Base-by-base conservation (phyloP, 176 grass and related monocot species). In the Triticum timopheevii region DNA sequence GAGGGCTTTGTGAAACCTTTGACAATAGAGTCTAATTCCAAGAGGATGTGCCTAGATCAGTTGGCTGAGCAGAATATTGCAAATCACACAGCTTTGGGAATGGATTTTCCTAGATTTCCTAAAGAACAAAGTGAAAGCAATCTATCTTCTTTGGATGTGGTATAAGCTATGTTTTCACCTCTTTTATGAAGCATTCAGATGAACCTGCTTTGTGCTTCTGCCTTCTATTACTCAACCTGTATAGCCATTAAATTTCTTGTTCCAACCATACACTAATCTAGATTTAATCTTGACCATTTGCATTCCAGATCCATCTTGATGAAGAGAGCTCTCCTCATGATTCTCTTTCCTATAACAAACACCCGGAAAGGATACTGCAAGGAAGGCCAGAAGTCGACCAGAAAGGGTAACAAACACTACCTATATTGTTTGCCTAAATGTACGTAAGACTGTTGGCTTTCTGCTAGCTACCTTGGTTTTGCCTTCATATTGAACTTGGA, bases 1-100 rank as follows among this genome's bases (percentile, higher is more conserved):
- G 80, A 90, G 77, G 87, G 77, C 69, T 80, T 89, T 77, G 83
- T 81, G 61, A 90, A 86, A 76, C 86, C 93, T 79, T 87, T 95
- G 54, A 86, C 61, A 79, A 74, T 95, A 78, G 78, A 88, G 49
- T 71, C 47, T 84, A 89, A 50, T 82, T 87, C 39, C 86, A 86
- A 89, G 77, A 83, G 47, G 78, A 69, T 67, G 64, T 45, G 69
- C 81, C 39, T 28, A 15, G 62, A 69, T 56, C 82, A 85, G 49
- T 54, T 91, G 68, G 78, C 39, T 73, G 61, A 66, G 86, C 42
- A 71, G 30, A 69, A 27, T 91, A 36, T 79, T 80, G 81, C 68
- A 78, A 63, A 85, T 39, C n/a, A 52, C 76, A 22, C 22, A 49
- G 56, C 76, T 86, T 69, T 80, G 61, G 85, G 73, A 93, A 83